Percentiles rank a stretch among this genome's conserved stretches.
These are phyloP conservation scores for Fusarium dimerum DNA, from an alignment of 2,329 filamentous ascomycete genomes.

Conservation along the genomic window DNA sequence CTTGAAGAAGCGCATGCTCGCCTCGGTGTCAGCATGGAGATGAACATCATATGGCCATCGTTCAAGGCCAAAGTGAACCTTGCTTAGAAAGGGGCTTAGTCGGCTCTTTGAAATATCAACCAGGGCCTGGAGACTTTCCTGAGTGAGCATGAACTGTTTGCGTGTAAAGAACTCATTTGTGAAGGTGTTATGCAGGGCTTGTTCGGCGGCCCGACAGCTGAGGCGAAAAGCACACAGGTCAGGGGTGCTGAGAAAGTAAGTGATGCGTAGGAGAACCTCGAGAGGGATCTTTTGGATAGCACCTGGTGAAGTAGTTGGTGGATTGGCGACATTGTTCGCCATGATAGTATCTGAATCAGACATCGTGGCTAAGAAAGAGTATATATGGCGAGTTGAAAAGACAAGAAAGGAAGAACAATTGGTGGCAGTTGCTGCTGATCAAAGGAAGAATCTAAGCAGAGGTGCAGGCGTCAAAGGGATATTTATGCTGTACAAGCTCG, in stretches of 20 bases:
- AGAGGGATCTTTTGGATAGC: constrained; percentile 48
- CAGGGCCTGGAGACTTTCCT: constrained; percentile 56
- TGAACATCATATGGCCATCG: constrained; percentile 16
- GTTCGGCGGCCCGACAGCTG: constrained; percentile 56
- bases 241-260: constrained; percentile 51
- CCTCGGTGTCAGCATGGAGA: constrained; percentile 11
- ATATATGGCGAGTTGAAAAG: neutral
- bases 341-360: constrained; percentile 16
- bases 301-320: constrained; percentile 3
- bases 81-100: constrained; percentile 39
- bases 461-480: neutral
- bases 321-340: constrained; percentile 3
- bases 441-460: neutral
- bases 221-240: constrained; percentile 58
- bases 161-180: constrained; percentile 64
- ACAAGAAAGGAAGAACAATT: neutral
- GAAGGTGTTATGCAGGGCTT: constrained; percentile 55
- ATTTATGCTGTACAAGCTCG: neutral
- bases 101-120: constrained; percentile 52
- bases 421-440: too few relatives aligned
- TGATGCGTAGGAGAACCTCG: constrained; percentile 60
- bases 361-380: constrained; percentile 9
- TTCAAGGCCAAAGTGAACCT: constrained; percentile 37
- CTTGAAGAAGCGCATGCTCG: constrained; percentile 12
- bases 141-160: constrained; percentile 65